Conservation (phyloP, 2,329 filamentous ascomycete species). For the Botrytis elliptica region DNA sequence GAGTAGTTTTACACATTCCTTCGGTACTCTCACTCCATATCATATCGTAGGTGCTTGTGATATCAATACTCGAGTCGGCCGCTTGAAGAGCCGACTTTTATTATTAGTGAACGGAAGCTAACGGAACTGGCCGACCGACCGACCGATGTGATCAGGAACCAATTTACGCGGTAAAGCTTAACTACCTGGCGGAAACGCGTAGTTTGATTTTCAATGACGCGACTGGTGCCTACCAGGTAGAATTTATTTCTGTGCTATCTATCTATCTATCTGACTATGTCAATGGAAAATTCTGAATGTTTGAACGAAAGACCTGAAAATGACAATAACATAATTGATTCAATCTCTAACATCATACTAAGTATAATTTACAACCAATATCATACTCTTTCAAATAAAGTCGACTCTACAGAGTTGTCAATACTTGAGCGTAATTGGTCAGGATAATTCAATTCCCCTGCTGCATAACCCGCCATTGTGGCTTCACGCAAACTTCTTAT, state of each 20-base stretch:
- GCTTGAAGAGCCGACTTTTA: background rate
- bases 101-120: background rate
- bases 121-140: too few relatives aligned
- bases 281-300: background rate
- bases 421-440: background rate
- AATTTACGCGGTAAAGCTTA: slow-evolving; percentile 6
- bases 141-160: background rate
- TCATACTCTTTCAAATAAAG: background rate
- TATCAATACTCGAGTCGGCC: background rate
- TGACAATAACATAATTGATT: background rate
- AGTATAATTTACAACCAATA: background rate
- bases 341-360: background rate
- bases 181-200: background rate
- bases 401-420: background rate
- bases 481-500: slow-evolving; percentile 33
- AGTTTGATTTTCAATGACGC: background rate
- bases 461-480: slow-evolving; percentile 29
- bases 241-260: background rate
- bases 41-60: background rate
- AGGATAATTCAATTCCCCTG: background rate
- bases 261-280: background rate
- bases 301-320: background rate
- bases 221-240: background rate
- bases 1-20: background rate
- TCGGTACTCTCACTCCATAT: too few relatives aligned